A percentile compares a stretch with the other conserved stretches of the same genome.
Conservation (phyloP, 1,284 basidiomycete species). For the Coniferiporia sulphurascens region DNA sequence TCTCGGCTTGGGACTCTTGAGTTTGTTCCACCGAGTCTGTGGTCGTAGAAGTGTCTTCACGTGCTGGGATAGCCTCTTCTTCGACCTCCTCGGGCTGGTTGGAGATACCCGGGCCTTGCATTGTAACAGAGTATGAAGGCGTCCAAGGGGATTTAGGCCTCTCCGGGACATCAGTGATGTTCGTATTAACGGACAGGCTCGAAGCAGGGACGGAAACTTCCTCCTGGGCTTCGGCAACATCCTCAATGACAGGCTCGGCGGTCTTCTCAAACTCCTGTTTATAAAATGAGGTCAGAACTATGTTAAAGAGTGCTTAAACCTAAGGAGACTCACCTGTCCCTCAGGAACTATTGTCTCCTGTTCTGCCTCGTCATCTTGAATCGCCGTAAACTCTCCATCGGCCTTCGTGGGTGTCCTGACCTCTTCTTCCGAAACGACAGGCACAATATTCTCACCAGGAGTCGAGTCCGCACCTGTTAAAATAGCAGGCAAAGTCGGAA, state of each 20-base stretch:
- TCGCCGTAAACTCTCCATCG: not conserved
- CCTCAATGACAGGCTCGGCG: not conserved
- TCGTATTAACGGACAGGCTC: conserved; percentile 1
- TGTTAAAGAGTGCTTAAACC: not conserved
- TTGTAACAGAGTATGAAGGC: conserved; percentile 13
- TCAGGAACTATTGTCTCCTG: not conserved
- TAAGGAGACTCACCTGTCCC: not conserved
- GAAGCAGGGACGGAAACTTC: not conserved
- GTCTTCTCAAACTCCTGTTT: not conserved
- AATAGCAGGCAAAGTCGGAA: not conserved
- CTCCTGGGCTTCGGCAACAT: not conserved
- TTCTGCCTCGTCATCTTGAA: not conserved
- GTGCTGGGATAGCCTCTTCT: not conserved
- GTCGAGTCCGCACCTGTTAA: not conserved
- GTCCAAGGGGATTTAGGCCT: conserved; percentile 14
- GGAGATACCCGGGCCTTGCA: conserved; percentile 1
- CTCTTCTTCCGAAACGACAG: not conserved
- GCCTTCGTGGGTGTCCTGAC: not conserved
- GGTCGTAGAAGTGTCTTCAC: not conserved
- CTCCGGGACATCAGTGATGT: conserved; percentile 3
- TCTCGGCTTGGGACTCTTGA: not conserved
- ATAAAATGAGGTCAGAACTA: not conserved
- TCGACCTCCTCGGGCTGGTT: not conserved
- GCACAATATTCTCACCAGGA: not conserved
- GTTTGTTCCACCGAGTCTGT: not conserved